A percentile compares a stretch with the other conserved stretches of the same genome.
phyloP scores from a whole-genome alignment of 148 eudicot genomes.

The Salicornia ramosissima region DNA sequence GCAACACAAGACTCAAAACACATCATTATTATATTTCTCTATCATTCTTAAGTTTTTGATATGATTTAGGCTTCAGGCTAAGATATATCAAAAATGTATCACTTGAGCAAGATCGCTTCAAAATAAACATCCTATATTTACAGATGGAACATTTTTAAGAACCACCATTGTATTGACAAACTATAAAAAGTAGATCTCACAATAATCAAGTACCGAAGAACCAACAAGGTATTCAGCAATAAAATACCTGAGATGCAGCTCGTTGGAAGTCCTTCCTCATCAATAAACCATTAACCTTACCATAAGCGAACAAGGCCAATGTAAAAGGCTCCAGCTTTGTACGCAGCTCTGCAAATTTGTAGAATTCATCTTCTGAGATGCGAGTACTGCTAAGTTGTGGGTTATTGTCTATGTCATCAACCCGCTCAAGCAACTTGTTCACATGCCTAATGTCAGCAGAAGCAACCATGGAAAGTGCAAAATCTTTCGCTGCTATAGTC shows the following conservation, averaged over 20 bases:
- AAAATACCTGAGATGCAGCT: conserved; percentile 62
- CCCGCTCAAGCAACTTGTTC: conserved; percentile 53
- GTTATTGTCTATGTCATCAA: conserved; percentile 49
- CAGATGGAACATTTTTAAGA: background rate
- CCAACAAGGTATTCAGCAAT: background rate
- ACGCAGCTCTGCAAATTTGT: conserved; percentile 51
- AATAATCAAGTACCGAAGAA: background rate
- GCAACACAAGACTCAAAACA: background rate
- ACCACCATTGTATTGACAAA: no score
- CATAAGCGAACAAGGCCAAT: conserved; percentile 53
- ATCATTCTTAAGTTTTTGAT: no score
- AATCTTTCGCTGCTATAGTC: conserved; percentile 61
- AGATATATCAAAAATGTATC: no score
- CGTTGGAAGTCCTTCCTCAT: conserved; percentile 57
- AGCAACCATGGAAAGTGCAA: conserved; percentile 73
- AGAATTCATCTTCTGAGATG: conserved; percentile 48
- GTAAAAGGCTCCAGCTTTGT: conserved; percentile 52
- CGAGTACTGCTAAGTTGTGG: conserved; percentile 34
- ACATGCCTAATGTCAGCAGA: conserved; percentile 58
- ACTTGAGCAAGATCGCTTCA: no score
- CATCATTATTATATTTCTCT: background rate
- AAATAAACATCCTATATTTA: no score
- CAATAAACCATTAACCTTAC: conserved; percentile 46
- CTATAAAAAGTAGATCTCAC: background rate
- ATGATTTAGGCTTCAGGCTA: no score